These are phyloP conservation scores for Neurospora sp. DNA, from an alignment of 2,329 filamentous ascomycete species.

Conservation along the genomic window DNA sequence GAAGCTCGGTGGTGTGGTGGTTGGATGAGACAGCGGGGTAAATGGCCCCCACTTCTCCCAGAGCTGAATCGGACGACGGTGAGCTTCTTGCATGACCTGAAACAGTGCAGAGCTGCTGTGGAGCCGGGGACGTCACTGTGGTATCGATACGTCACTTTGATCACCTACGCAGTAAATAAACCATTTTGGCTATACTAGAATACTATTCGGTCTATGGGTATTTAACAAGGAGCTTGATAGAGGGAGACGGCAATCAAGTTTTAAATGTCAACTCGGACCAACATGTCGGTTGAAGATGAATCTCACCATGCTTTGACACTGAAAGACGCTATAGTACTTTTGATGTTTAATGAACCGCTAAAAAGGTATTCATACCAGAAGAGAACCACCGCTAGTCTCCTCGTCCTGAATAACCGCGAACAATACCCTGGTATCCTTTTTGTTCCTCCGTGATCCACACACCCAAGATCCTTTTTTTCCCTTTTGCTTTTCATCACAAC, in stretches of 20 bases:
- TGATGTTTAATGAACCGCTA: neutral
- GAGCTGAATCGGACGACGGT: neutral
- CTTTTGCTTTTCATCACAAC: neutral
- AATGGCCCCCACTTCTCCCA: neutral
- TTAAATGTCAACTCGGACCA: too few relatives aligned
- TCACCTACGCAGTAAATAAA: neutral
- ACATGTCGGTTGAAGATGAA: neutral
- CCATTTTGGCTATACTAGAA: neutral
- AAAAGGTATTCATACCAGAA: neutral
- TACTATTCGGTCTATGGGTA: neutral
- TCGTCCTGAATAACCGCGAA: neutral
- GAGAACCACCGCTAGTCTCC: neutral
- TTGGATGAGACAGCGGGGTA: conserved; percentile 4
- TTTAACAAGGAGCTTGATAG: neutral
- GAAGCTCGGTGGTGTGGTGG: neutral
- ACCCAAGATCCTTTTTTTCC: too few relatives aligned
- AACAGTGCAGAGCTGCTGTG: neutral
- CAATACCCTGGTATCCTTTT: too few relatives aligned
- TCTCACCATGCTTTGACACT: neutral
- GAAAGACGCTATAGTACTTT: neutral
- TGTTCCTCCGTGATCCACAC: neutral
- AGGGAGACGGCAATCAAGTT: too few relatives aligned
- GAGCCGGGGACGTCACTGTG: neutral
- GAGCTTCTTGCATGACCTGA: conserved; percentile 1
- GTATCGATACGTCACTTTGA: neutral